phyloP scores from a whole-genome alignment of 176 grass and related monocot genomes.

The Juncus effusus region DNA sequence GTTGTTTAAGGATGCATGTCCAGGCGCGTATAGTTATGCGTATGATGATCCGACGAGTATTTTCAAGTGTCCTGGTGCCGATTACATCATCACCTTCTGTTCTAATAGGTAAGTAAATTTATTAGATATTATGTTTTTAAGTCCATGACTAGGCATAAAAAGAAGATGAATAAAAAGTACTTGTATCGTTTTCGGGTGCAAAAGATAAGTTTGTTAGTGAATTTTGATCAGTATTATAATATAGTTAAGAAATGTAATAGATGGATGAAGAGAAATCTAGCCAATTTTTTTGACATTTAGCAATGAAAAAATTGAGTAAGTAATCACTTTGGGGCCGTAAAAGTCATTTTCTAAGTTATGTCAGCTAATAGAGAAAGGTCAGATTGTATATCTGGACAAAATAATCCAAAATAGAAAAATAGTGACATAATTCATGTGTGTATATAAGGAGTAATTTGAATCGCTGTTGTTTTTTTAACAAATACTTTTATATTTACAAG shows the following conservation, averaged over 20 bases:
- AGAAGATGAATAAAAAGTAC: neutral
- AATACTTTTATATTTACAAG: too few relatives aligned
- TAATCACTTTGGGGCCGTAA: too few relatives aligned
- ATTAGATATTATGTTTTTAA: neutral
- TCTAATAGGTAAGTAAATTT: constrained; percentile 36
- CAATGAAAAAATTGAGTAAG: too few relatives aligned
- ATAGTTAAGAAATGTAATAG: too few relatives aligned
- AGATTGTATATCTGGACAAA: too few relatives aligned
- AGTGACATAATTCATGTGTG: too few relatives aligned
- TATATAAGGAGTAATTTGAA: too few relatives aligned
- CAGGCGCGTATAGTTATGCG: constrained; percentile 74
- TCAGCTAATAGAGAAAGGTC: neutral
- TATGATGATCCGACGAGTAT: constrained; percentile 85
- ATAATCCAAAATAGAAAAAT: too few relatives aligned
- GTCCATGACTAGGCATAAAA: neutral
- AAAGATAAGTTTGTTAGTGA: neutral
- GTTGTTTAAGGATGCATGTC: constrained; percentile 70
- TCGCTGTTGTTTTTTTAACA: too few relatives aligned
- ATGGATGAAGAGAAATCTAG: too few relatives aligned
- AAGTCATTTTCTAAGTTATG: neutral
- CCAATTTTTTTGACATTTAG: too few relatives aligned
- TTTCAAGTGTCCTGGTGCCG: constrained; percentile 52
- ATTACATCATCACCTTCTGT: constrained; percentile 77
- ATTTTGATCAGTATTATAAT: neutral
- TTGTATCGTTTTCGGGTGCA: neutral